Percentiles rank a stretch among this genome's conserved stretches.
phyloP scores from a whole-genome alignment of 495 filamentous ascomycete species.

The Aspergillus steynii region DNA sequence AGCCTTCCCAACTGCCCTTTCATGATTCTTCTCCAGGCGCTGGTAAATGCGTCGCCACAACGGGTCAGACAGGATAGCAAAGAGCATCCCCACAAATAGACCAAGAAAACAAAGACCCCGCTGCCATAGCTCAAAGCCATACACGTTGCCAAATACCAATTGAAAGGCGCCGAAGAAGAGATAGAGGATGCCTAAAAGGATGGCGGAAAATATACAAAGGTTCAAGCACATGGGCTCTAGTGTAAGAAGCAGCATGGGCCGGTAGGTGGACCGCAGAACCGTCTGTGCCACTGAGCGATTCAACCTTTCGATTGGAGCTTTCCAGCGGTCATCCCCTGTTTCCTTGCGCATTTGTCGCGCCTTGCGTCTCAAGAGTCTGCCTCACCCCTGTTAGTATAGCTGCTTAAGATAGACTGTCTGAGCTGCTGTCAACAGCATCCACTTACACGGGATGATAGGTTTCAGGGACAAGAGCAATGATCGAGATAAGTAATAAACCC shows the following conservation, averaged over 20 bases:
- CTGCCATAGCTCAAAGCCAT: conserved; percentile 81
- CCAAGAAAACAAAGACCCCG: conserved; percentile 81
- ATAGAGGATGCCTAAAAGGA: conserved; percentile 86
- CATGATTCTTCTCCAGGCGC: conserved; percentile 60
- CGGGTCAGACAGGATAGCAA: conserved; percentile 68
- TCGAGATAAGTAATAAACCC: conserved; percentile 55
- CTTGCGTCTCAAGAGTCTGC: conserved; percentile 72
- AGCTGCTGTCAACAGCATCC: background rate
- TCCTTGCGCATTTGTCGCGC: conserved; percentile 69
- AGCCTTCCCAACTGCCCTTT: conserved; percentile 50
- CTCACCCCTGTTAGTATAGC: conserved; percentile 18
- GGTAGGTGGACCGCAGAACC: conserved; percentile 66
- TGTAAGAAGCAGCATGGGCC: conserved; percentile 79
- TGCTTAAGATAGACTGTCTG: background rate
- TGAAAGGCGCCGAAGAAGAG: conserved; percentile 95
- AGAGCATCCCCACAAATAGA: conserved; percentile 75
- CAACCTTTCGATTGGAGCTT: conserved; percentile 79
- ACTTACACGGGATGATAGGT: conserved; percentile 76
- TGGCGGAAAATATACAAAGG: conserved; percentile 81
- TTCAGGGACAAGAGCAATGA: conserved; percentile 80
- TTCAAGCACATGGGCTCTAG: conserved; percentile 86
- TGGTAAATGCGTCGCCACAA: conserved; percentile 72
- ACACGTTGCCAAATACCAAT: conserved; percentile 73
- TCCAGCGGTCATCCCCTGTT: conserved; percentile 74
- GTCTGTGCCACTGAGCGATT: conserved; percentile 70